These are phyloP conservation scores for Huntiella abstrusa DNA, from an alignment of 2,329 filamentous ascomycete genomes.

Conservation along the genomic window DNA sequence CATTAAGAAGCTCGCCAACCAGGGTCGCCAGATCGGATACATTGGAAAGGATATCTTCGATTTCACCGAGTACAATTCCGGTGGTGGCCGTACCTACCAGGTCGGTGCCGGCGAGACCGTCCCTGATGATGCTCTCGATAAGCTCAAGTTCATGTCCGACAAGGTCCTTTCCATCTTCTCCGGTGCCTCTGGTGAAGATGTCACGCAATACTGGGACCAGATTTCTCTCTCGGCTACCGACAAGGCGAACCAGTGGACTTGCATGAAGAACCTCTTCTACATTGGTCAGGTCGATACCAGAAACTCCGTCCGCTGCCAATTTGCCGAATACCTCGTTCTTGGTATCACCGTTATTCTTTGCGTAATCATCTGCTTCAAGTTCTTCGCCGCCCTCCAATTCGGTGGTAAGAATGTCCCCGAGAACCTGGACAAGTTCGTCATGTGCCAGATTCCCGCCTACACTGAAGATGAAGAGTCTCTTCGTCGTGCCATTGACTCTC, in stretches of 20 bases:
- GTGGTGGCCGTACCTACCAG: constrained; percentile 50
- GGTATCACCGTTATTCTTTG: constrained; percentile 66
- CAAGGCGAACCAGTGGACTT: constrained; percentile 55
- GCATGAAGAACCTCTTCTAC: constrained; percentile 88
- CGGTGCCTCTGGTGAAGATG: constrained; percentile 53
- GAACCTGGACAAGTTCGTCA: constrained; percentile 94
- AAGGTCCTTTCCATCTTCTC: constrained; percentile 61
- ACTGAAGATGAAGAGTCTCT: constrained; percentile 97
- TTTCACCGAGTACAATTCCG: constrained; percentile 55
- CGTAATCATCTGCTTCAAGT: constrained; percentile 81
- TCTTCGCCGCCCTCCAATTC: constrained; percentile 89
- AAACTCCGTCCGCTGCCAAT: constrained; percentile 67
- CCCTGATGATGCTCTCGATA: constrained; percentile 26
- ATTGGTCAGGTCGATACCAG: constrained; percentile 81
- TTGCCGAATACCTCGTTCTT: constrained; percentile 76
- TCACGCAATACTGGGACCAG: constrained; percentile 66
- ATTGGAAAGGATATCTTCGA: constrained; percentile 73
- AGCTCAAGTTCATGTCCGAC: constrained; percentile 65
- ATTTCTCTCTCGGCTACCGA: constrained; percentile 38
- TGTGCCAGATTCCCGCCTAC: constrained; percentile 93
- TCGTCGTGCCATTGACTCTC: constrained; percentile 89
- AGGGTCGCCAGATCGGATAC: constrained; percentile 52
- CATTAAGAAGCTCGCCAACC: constrained; percentile 46
- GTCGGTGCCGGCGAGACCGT: constrained; percentile 32
- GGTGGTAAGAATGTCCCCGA: constrained; percentile 79